Conservation (phyloP, 805 yeast genomes). For the Metahyphopichia silvanorum region DNA sequence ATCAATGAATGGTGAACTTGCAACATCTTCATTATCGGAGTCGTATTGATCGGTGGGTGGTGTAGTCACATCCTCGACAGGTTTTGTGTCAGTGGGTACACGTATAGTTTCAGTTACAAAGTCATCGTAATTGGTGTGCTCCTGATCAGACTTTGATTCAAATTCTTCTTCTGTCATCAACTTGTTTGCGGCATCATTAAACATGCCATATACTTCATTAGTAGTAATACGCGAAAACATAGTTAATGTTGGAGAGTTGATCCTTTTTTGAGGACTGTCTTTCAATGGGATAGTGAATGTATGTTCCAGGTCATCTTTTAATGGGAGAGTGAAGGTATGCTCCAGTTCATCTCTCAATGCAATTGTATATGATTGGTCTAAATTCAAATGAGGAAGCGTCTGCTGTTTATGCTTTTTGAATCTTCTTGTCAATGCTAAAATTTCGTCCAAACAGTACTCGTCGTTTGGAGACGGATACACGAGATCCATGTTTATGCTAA, state of each 20-base stretch:
- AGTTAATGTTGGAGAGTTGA: constrained; percentile 76
- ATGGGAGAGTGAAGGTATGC: background rate
- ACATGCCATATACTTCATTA: constrained; percentile 72
- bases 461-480: constrained; percentile 44
- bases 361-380: background rate
- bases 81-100: background rate
- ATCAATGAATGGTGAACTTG: constrained; percentile 50
- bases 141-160: constrained; percentile 17
- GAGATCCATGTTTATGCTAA: constrained; percentile 58
- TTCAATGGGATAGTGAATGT: constrained; percentile 46
- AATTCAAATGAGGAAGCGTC: too few relatives aligned
- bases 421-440: constrained; percentile 52
- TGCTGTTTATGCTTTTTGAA: background rate
- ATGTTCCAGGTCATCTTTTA: constrained; percentile 5
- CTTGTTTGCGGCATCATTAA: constrained; percentile 50
- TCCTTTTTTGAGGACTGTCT: constrained; percentile 27
- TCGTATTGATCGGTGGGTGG: constrained; percentile 25
- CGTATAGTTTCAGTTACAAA: constrained; percentile 50
- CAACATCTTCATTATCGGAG: constrained; percentile 16
- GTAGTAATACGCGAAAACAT: constrained; percentile 71
- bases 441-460: constrained; percentile 63
- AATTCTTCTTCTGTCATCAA: constrained; percentile 27
- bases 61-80: constrained; percentile 10
- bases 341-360: background rate
- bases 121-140: constrained; percentile 37